Conservation (phyloP, 1,284 basidiomycete genomes). For the Fistulina hepatica region DNA sequence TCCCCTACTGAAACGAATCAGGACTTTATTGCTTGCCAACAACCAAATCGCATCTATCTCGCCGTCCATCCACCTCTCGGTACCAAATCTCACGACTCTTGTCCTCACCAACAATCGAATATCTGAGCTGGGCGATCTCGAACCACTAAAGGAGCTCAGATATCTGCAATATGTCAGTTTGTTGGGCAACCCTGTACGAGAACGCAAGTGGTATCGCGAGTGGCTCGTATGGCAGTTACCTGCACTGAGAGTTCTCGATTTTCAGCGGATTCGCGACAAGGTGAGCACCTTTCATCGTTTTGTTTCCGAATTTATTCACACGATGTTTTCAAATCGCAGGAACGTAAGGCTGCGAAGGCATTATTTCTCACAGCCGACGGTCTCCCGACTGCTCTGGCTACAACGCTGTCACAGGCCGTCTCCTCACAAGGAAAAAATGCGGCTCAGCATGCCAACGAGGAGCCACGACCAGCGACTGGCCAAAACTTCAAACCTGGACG, state of each 20-base stretch:
- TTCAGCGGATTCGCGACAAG: slow-evolving; percentile 91
- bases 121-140: slow-evolving; percentile 70
- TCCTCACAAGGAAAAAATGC: not conserved
- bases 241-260: slow-evolving; percentile 90
- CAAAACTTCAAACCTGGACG: slow-evolving; percentile 57
- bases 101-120: slow-evolving; percentile 73
- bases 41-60: slow-evolving; percentile 82
- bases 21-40: slow-evolving; percentile 76
- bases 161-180: slow-evolving; percentile 76
- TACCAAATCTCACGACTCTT: slow-evolving; percentile 76
- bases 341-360: slow-evolving; percentile 62
- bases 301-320: slow-evolving; percentile 9
- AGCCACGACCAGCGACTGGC: not conserved
- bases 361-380: slow-evolving; percentile 70
- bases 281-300: slow-evolving; percentile 45
- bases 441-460: not conserved
- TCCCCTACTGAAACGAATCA: slow-evolving; percentile 70
- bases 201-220: slow-evolving; percentile 95
- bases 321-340: slow-evolving; percentile 41
- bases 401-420: not conserved
- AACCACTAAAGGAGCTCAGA: slow-evolving; percentile 72
- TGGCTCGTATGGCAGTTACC: slow-evolving; percentile 83
- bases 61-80: slow-evolving; percentile 66
- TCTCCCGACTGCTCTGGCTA: slow-evolving; percentile 70
- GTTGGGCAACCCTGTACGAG: slow-evolving; percentile 83